A percentile compares a stretch with the other conserved stretches of the same genome.
Conservation (phyloP, 768 basidiomycete genomes). For the Auricularia sp. region DNA sequence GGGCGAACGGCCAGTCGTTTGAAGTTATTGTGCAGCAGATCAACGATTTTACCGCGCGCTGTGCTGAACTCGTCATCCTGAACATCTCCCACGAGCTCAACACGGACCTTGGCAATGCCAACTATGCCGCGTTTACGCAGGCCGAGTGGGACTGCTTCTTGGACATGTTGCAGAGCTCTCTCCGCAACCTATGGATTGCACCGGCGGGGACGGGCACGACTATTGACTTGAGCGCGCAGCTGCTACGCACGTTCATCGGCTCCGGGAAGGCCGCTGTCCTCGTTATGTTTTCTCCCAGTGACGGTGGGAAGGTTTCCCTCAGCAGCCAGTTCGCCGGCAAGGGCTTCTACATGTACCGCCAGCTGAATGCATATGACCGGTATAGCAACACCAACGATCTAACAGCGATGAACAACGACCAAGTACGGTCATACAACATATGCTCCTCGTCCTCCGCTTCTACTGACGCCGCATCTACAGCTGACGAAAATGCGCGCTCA, state of each 20-base stretch:
- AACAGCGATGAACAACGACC: neutral
- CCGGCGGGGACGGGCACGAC: neutral
- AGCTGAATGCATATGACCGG: conserved; percentile 1
- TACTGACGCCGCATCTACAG: neutral
- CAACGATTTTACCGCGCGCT: neutral
- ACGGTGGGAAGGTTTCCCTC: neutral
- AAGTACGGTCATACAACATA: neutral
- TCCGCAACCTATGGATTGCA: neutral
- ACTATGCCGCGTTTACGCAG: neutral
- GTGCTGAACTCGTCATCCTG: neutral
- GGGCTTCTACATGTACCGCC: neutral
- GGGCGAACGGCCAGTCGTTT: neutral
- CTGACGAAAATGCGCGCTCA: neutral
- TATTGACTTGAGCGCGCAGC: neutral
- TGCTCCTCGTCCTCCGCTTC: neutral
- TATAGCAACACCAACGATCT: conserved; percentile 2
- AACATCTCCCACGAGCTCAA: neutral
- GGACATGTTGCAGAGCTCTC: neutral
- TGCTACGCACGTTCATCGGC: neutral
- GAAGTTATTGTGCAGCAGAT: neutral
- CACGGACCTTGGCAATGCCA: neutral
- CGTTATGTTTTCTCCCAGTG: neutral
- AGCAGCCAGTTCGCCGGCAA: neutral
- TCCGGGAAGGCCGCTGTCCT: neutral
- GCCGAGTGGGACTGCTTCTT: neutral